These are phyloP conservation scores for Acorus gramineus DNA, from an alignment of 106 monocot species.

Conservation along the genomic window DNA sequence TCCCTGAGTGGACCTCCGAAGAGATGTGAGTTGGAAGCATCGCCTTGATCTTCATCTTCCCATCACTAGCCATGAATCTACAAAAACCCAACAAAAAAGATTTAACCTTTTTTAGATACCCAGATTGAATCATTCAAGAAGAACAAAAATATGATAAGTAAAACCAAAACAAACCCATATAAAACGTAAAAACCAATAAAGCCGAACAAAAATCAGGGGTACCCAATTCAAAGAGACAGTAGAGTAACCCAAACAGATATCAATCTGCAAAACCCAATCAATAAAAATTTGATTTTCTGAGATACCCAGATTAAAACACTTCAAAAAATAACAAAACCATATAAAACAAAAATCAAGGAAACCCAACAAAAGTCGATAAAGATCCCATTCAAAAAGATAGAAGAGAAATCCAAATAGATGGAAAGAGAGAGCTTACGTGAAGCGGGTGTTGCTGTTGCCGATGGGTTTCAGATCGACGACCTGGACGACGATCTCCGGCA, in stretches of 20 bases:
- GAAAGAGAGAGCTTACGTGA: slow-evolving; percentile 44
- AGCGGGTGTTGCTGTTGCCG: slow-evolving; percentile 66
- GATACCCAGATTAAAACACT: not conserved
- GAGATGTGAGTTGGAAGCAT: slow-evolving; percentile 70
- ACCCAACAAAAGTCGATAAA: not conserved
- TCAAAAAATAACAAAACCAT: not conserved
- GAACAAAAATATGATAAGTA: no score
- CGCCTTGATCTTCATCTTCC: slow-evolving; percentile 71
- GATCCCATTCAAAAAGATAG: not conserved
- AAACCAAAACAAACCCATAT: no score
- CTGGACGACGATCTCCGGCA: slow-evolving; percentile 49
- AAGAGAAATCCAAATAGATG: not conserved
- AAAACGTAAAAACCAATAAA: no score
- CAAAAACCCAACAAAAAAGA: not conserved
- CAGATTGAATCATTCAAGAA: no score
- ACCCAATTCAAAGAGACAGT: no score
- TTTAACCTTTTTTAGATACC: no score
- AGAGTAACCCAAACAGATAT: no score
- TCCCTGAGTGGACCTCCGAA: slow-evolving; percentile 63
- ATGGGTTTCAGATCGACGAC: slow-evolving; percentile 92
- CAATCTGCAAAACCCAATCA: no score
- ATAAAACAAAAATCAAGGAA: not conserved
- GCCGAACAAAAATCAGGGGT: no score
- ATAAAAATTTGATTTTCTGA: not conserved
- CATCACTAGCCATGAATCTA: slow-evolving; percentile 95